Conservation (phyloP, 306 rosid genomes). For the Gillenia trifoliata region DNA sequence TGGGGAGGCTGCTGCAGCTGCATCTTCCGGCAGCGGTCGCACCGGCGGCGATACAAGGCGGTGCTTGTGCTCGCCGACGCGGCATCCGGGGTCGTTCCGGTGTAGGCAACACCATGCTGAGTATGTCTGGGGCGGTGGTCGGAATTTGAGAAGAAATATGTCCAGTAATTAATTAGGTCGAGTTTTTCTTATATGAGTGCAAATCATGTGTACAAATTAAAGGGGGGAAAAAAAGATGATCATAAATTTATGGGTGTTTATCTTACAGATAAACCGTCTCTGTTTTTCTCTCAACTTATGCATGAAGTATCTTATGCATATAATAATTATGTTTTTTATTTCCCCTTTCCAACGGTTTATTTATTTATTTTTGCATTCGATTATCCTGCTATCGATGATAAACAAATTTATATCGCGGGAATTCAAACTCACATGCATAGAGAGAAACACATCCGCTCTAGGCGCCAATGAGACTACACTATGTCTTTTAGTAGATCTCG, state of each 20-base stretch:
- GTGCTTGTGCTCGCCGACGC: slow-evolving; percentile 76
- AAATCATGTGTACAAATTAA: background rate
- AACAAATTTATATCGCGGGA: too few species aligned
- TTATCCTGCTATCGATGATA: background rate
- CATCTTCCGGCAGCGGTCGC: slow-evolving; percentile 2
- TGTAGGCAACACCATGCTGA: slow-evolving; percentile 67
- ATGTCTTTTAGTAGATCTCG: too few species aligned
- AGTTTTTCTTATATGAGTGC: background rate
- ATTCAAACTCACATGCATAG: too few species aligned
- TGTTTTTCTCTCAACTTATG: too few species aligned
- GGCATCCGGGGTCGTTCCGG: slow-evolving; percentile 83
- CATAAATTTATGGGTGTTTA: background rate
- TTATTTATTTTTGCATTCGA: background rate
- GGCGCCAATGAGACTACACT: too few species aligned
- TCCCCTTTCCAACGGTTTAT: background rate
- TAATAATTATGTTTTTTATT: too few species aligned
- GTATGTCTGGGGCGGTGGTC: slow-evolving; percentile 63
- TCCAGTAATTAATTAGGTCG: background rate
- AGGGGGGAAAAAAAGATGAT: background rate
- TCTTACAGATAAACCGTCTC: too few species aligned
- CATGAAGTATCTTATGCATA: background rate
- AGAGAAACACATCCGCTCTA: too few species aligned
- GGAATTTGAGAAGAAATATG: slow-evolving; percentile 6
- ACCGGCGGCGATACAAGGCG: slow-evolving; percentile 14
- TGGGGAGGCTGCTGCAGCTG: slow-evolving; percentile 12